phyloP scores from a whole-genome alignment of 1,284 basidiomycete species.

The Gymnopus androsaceus region DNA sequence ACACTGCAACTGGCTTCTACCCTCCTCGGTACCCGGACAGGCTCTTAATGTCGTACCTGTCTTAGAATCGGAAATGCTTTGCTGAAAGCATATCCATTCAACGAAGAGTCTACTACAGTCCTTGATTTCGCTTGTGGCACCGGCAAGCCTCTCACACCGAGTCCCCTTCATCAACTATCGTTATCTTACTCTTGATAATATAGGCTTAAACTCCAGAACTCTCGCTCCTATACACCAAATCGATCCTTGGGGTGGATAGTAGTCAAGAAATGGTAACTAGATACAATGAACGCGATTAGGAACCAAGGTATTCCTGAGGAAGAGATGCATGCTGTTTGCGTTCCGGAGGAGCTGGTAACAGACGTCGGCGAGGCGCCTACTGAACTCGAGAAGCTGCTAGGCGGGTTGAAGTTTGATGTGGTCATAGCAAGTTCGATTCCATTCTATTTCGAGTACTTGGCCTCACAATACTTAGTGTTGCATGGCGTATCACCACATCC shows the following conservation, averaged over 20 bases:
- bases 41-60: not conserved
- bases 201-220: conserved; percentile 59
- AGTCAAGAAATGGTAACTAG: conserved; percentile 64
- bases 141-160: conserved; percentile 40
- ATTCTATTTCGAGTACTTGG: not conserved
- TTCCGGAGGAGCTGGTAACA: conserved; percentile 22
- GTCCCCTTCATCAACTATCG: not conserved
- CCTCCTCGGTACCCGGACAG: not conserved
- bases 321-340: conserved; percentile 47
- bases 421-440: conserved; percentile 15
- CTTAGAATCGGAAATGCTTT: conserved; percentile 43
- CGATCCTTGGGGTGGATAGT: conserved; percentile 71
- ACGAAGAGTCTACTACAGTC: conserved; percentile 54
- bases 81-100: conserved; percentile 48
- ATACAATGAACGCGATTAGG: conserved; percentile 55
- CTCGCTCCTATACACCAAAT: conserved; percentile 56
- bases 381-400: not conserved
- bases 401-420: conserved; percentile 17
- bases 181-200: not conserved
- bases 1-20: not conserved
- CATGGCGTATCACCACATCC: conserved; percentile 70
- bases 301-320: conserved; percentile 60
- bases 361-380: not conserved
- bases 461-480: conserved; percentile 49
- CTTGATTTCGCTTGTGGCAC: conserved; percentile 75